A percentile compares a stretch with the other conserved stretches of the same genome.
These are phyloP conservation scores for Solanum paucissectum DNA, from an alignment of 257 asterid species.

Conservation along the genomic window DNA sequence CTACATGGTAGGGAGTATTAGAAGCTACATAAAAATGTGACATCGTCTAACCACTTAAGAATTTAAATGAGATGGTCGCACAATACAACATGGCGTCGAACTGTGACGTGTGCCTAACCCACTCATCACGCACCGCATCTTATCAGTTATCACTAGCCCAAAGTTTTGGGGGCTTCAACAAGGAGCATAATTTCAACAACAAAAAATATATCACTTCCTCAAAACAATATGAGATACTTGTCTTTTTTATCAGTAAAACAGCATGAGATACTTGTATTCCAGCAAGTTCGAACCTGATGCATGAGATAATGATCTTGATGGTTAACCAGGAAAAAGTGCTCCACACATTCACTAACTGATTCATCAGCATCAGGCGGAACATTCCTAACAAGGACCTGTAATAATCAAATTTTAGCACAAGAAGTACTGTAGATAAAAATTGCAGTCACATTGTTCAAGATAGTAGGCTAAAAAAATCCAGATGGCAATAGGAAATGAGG, in stretches of 20 bases:
- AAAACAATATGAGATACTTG: background rate
- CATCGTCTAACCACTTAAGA: background rate
- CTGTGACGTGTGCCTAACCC: background rate
- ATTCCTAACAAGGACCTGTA: conserved; percentile 81
- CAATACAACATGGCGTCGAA: background rate
- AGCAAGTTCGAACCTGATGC: conserved; percentile 56
- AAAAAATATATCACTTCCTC: conserved; percentile 5
- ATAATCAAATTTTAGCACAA: background rate
- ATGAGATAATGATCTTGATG: conserved; percentile 85
- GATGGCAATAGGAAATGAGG: background rate
- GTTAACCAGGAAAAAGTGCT: conserved; percentile 96
- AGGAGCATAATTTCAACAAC: conserved; percentile 45
- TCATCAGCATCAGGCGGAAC: conserved; percentile 88
- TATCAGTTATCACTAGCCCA: background rate
- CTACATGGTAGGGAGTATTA: background rate
- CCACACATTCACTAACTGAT: conserved; percentile 67
- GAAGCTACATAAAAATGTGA: background rate
- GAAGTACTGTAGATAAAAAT: background rate
- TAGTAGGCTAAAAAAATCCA: background rate
- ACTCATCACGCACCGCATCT: background rate
- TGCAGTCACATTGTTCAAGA: background rate
- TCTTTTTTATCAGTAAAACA: background rate
- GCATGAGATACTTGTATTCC: background rate
- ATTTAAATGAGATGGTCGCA: background rate
- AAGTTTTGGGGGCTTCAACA: background rate